These are phyloP conservation scores for Linum tenue DNA, from an alignment of 345 rosid genomes.

Conservation along the genomic window DNA sequence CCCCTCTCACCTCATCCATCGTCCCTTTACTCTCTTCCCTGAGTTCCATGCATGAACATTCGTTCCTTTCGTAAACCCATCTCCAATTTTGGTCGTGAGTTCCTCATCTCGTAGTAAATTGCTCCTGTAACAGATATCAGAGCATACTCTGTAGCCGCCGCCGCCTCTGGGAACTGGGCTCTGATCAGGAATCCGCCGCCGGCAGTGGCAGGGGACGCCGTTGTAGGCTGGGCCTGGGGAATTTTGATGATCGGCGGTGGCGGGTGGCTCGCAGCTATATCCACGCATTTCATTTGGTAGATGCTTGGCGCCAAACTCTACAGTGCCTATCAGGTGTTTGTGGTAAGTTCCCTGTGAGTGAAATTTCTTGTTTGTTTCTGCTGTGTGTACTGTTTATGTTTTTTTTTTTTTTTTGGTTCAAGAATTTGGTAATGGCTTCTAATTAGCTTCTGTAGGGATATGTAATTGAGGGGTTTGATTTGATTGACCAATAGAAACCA, in stretches of 20 bases:
- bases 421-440: background rate
- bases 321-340: background rate
- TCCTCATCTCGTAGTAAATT: no score
- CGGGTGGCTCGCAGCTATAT: conserved; percentile 9
- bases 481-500: conserved; percentile 25
- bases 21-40: background rate
- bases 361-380: background rate
- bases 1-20: background rate
- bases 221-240: background rate
- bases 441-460: conserved; percentile 7
- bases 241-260: no score
- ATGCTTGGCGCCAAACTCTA: conserved; percentile 10
- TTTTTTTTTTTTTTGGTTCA: background rate
- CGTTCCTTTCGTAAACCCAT: no score
- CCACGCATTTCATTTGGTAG: conserved; percentile 1
- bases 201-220: background rate
- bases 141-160: no score
- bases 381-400: background rate
- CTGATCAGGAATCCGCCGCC: background rate
- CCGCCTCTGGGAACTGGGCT: background rate
- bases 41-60: background rate
- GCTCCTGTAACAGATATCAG: no score
- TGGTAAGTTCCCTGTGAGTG: conserved; percentile 18
- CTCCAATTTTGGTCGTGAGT: no score
- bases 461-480: conserved; percentile 14